phyloP scores from a whole-genome alignment of 805 yeast genomes.

The Nakazawaea laoshanensis region DNA sequence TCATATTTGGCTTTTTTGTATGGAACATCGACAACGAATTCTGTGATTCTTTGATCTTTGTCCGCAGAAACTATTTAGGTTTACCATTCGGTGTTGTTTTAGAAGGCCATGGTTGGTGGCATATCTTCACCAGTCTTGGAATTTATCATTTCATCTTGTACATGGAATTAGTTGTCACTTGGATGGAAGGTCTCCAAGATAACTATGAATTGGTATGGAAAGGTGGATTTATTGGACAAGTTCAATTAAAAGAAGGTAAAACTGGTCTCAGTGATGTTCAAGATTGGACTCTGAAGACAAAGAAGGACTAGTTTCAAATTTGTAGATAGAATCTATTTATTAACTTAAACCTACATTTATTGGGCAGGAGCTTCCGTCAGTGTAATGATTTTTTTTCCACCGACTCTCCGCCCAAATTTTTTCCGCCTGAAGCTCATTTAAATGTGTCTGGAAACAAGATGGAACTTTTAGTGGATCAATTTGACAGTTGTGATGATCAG shows the following conservation, averaged over 20 bases:
- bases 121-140: conserved; percentile 75
- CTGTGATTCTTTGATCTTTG: conserved; percentile 48
- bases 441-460: too few species aligned
- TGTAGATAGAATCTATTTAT: background rate
- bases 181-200: conserved; percentile 48
- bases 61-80: conserved; percentile 56
- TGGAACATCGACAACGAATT: conserved; percentile 89
- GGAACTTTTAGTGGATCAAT: too few species aligned
- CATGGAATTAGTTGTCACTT: conserved; percentile 64
- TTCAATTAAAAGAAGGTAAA: conserved; percentile 18
- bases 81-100: conserved; percentile 65
- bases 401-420: too few species aligned
- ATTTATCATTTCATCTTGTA: conserved; percentile 80
- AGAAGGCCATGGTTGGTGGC: conserved; percentile 99
- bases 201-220: conserved; percentile 52
- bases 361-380: background rate
- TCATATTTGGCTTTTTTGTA: conserved; percentile 65
- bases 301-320: background rate
- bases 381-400: too few species aligned
- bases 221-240: conserved; percentile 50
- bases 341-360: background rate
- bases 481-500: too few species aligned
- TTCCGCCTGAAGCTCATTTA: too few species aligned
- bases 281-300: conserved; percentile 1
- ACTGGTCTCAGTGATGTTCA: conserved; percentile 7